Evolutionary conservation across 345 rosid species (phyloP).

Genomic region (Brassica incana): DNA sequence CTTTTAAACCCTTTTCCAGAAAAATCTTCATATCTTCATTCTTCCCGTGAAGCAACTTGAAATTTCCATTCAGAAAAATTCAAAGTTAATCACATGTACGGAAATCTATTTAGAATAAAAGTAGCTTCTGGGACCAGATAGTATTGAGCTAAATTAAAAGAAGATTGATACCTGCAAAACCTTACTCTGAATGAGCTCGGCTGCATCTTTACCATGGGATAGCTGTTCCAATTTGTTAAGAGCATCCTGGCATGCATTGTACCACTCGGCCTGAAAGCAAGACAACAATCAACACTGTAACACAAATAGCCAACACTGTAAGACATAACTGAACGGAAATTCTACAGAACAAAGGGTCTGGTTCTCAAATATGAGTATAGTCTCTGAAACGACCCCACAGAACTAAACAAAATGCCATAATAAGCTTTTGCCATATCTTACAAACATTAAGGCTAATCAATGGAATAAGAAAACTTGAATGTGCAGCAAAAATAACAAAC

Average conservation of each 20-base stretch:
- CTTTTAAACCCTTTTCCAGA: slow-evolving; percentile 61
- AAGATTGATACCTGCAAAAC: slow-evolving; percentile 64
- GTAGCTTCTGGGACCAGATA: slow-evolving; percentile 2
- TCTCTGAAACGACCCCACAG: slow-evolving; percentile 3
- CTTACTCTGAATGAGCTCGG: slow-evolving; percentile 69
- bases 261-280: slow-evolving; percentile 76
- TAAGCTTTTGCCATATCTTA: slow-evolving; percentile 9
- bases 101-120: neutral
- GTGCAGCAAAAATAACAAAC: slow-evolving; percentile 46
- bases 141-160: slow-evolving; percentile 16
- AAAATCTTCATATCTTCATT: slow-evolving; percentile 65
- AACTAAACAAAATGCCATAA: slow-evolving; percentile 4
- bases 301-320: slow-evolving; percentile 22
- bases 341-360: slow-evolving; percentile 20
- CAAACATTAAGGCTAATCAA: slow-evolving; percentile 17
- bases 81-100: slow-evolving; percentile 22
- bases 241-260: slow-evolving; percentile 68
- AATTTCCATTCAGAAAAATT: slow-evolving; percentile 31
- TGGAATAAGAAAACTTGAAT: slow-evolving; percentile 2
- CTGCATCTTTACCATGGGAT: slow-evolving; percentile 62
- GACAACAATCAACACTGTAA: slow-evolving; percentile 27
- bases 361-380: slow-evolving; percentile 15
- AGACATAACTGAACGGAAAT: slow-evolving; percentile 20
- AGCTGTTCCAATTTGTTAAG: slow-evolving; percentile 69
- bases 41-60: slow-evolving; percentile 70